These are phyloP conservation scores for Saccharomycopsis fodiens DNA, from an alignment of 805 yeast species.

Conservation along the genomic window DNA sequence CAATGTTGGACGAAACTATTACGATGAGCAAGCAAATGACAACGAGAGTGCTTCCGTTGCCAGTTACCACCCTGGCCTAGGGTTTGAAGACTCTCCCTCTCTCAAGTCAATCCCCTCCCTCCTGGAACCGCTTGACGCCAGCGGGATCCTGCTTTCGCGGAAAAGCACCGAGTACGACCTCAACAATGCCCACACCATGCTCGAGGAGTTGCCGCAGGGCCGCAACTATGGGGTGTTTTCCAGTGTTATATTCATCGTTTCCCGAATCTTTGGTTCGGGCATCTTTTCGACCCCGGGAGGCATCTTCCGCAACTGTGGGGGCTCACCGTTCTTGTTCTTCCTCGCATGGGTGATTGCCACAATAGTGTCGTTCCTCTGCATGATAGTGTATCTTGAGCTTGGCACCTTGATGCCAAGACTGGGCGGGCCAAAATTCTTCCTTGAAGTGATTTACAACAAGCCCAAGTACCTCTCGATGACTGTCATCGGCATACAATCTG, in stretches of 20 bases:
- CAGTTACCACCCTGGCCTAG: neutral
- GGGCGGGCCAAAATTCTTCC: slow-evolving; percentile 69
- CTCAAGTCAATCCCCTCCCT: neutral
- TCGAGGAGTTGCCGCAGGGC: slow-evolving; percentile 56
- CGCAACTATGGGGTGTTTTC: slow-evolving; percentile 66
- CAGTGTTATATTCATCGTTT: slow-evolving; percentile 54
- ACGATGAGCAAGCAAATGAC: neutral
- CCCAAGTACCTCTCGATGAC: slow-evolving; percentile 53
- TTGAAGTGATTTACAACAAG: slow-evolving; percentile 56
- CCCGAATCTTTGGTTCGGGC: slow-evolving; percentile 72
- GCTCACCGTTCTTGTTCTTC: slow-evolving; percentile 54
- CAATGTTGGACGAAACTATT: too few relatives aligned
- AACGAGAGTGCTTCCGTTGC: neutral
- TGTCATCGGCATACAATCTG: slow-evolving; percentile 39
- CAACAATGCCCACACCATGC: slow-evolving; percentile 7
- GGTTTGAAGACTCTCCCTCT: neutral
- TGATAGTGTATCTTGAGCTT: slow-evolving; percentile 58
- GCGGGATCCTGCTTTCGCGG: slow-evolving; percentile 8
- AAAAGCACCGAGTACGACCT: slow-evolving; percentile 13
- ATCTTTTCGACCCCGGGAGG: slow-evolving; percentile 68
- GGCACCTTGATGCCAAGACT: slow-evolving; percentile 66
- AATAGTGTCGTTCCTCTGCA: slow-evolving; percentile 55
- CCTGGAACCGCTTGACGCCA: slow-evolving; percentile 13
- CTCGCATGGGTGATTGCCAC: slow-evolving; percentile 59
- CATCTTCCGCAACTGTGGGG: slow-evolving; percentile 60